Base-by-base conservation (phyloP, 257 asterid genomes). In the Solanum neorickii region DNA sequence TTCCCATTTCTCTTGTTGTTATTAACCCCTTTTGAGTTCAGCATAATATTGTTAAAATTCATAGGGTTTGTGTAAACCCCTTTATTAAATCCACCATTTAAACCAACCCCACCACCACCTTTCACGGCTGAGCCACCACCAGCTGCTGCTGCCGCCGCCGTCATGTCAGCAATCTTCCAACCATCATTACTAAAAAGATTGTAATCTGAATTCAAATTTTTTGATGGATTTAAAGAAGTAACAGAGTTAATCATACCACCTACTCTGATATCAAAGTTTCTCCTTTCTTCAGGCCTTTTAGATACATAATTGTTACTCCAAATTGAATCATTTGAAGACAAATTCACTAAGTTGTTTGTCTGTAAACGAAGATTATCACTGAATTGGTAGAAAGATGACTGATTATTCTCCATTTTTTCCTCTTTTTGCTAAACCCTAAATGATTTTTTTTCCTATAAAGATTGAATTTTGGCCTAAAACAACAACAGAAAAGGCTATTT, bases 71-170 rank as follows among this genome's bases (percentile, higher is more conserved):
- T 49, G 65, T 94, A 97, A 86, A 95, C 84, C 87, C 98, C 98
- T 62, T 97, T 97, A 42, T 96, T 97, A 39, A 95, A 95, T 76
- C 98, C 99, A 21, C 99, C 99, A 89, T 97, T 97, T 68, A 95
- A 74, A 83, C 97, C 94, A 77, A 89, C 89, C 39, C 92, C 92
- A 18, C 86, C 18, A 44, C 95, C 91, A 46, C 92, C 89, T 87
- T 12, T 87, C 84, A 23, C 83, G 39, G 41, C 12, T 14, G 76
- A 69, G 76, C 76, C 41, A 8, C 77, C 77, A 14, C 41, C 77
- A 31, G 25, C 44, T 20, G 46, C 46, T 25, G 41, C 7, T 77
- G 82, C 91, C 87, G 93, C 82, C 89, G 41, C 82, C 11, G 82
- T 52, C 82, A 74, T n/a, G 87, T 84, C 91, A 92, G 92, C 82